Conservation (phyloP, 768 basidiomycete genomes). For the Auricularia sp. region DNA sequence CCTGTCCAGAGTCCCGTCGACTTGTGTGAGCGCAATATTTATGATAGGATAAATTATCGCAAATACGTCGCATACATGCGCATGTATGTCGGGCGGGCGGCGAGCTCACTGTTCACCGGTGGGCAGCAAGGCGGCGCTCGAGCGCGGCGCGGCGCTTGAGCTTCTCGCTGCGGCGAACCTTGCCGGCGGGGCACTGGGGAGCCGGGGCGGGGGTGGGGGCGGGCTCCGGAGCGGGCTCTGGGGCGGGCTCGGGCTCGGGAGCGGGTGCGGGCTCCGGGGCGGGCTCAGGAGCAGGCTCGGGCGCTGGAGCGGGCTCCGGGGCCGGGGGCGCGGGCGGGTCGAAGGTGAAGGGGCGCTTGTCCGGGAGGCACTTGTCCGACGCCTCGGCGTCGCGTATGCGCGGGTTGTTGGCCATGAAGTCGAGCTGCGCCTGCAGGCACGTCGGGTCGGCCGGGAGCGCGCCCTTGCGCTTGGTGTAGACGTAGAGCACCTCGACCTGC, state of each 20-base stretch:
- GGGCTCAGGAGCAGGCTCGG: not conserved
- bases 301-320: not conserved
- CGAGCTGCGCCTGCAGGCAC: constrained; percentile 1
- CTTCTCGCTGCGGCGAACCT: constrained; percentile 1
- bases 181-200: not conserved
- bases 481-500: not conserved
- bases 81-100: no score
- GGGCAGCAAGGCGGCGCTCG: no score
- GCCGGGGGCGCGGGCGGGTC: not conserved
- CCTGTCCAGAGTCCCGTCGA: no score
- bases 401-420: not conserved
- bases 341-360: not conserved
- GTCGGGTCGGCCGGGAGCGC: not conserved
- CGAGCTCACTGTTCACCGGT: no score
- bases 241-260: not conserved
- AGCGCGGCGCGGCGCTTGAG: not conserved
- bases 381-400: not conserved
- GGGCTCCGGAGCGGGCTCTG: not conserved
- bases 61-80: no score
- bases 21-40: no score
- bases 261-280: not conserved
- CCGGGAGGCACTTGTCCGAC: not conserved
- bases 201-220: not conserved
- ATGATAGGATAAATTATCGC: no score
- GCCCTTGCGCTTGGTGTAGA: not conserved